These are phyloP conservation scores for Phenoliferia sp. DNA, from an alignment of 1,284 basidiomycete genomes.

Conservation along the genomic window DNA sequence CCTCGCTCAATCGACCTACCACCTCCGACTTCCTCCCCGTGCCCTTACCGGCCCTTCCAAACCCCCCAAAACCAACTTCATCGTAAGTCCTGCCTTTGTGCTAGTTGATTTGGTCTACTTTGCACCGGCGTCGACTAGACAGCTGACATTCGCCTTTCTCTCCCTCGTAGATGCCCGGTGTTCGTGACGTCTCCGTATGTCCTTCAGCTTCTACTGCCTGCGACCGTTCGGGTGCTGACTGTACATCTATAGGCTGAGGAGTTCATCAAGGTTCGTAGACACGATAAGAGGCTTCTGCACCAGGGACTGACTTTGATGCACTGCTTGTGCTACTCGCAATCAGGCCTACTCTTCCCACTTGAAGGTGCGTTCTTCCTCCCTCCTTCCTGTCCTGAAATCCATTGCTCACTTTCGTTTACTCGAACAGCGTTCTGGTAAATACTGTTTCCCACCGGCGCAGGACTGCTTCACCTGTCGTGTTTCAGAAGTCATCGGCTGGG, in stretches of 20 bases:
- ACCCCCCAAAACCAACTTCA: conserved; percentile 5
- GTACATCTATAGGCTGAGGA: conserved; percentile 53
- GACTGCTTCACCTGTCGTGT: not conserved
- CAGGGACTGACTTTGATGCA: conserved; percentile 35
- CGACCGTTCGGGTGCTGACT: not conserved
- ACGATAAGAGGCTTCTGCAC: not conserved
- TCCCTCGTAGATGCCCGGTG: conserved; percentile 21
- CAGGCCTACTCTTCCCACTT: conserved; percentile 71
- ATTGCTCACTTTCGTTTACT: not conserved
- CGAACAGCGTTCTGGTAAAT: not conserved
- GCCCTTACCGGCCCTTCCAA: conserved; percentile 20
- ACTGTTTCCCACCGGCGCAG: not conserved
- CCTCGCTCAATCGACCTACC: not conserved
- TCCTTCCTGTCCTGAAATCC: not conserved
- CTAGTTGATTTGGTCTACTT: not conserved
- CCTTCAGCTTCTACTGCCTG: not conserved
- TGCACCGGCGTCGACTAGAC: not conserved
- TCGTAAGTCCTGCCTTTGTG: not conserved
- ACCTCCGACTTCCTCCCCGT: conserved; percentile 10
- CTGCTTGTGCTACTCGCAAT: not conserved
- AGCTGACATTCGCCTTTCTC: not conserved
- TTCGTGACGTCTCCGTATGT: conserved; percentile 48
- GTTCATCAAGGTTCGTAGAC: conserved; percentile 56
- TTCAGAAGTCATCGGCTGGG: not conserved
- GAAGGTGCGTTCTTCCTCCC: conserved; percentile 8